These are phyloP conservation scores for Pseudogymnoascus sp. DNA, from an alignment of 2,329 filamentous ascomycete species.

Conservation along the genomic window DNA sequence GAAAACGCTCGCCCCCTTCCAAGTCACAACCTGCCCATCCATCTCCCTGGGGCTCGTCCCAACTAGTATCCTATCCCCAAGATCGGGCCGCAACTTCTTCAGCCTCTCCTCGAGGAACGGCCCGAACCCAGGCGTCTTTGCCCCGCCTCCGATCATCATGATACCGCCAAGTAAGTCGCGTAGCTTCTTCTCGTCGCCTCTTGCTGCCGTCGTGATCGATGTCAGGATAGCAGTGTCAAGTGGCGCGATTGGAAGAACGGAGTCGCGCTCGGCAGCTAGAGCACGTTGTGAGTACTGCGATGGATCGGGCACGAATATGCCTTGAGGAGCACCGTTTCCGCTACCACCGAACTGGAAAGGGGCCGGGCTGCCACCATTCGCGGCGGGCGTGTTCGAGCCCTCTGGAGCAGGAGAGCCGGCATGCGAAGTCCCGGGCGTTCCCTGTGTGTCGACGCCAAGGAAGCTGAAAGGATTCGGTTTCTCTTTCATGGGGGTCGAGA, in stretches of 20 bases:
- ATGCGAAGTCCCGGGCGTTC: slow-evolving; percentile 69
- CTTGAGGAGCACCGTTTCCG: slow-evolving; percentile 32
- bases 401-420: slow-evolving; percentile 85
- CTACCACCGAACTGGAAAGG: slow-evolving; percentile 18
- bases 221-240: slow-evolving; percentile 86
- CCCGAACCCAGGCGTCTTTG: slow-evolving; percentile 73
- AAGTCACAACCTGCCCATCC: slow-evolving; percentile 93
- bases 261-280: slow-evolving; percentile 65
- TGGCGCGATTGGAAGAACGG: slow-evolving; percentile 72
- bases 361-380: slow-evolving; percentile 27
- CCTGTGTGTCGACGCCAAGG: slow-evolving; percentile 56
- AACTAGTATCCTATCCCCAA: slow-evolving; percentile 54
- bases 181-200: slow-evolving; percentile 85
- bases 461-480: slow-evolving; percentile 62
- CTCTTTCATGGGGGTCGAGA: slow-evolving; percentile 56
- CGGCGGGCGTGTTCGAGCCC: slow-evolving; percentile 58
- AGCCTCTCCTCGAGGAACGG: slow-evolving; percentile 77
- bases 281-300: slow-evolving; percentile 34
- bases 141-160: slow-evolving; percentile 82
- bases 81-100: slow-evolving; percentile 55
- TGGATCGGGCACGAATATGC: slow-evolving; percentile 34
- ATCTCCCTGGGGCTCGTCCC: slow-evolving; percentile 78
- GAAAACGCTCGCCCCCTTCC: slow-evolving; percentile 98
- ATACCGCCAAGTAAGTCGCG: slow-evolving; percentile 84
- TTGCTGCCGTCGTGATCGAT: slow-evolving; percentile 79